Evolutionary conservation across 129 eudicot genomes (phyloP).

Genomic region (Silybum marianum): DNA sequence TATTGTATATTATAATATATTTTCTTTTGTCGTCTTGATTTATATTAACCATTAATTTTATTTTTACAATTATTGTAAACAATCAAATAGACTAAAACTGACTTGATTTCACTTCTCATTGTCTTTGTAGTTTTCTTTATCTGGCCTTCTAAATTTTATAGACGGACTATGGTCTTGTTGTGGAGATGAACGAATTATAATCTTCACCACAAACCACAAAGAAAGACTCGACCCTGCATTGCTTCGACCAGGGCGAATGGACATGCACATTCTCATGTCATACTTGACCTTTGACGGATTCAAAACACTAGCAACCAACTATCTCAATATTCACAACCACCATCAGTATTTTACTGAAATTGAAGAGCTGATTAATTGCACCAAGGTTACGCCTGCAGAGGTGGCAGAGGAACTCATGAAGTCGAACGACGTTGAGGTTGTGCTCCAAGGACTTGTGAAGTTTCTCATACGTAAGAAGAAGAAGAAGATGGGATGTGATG

Average conservation of each 20-base stretch:
- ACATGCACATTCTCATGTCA: constrained; percentile 80
- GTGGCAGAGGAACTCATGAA: constrained; percentile 76
- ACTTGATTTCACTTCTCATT: not conserved
- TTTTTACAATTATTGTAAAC: too few species aligned
- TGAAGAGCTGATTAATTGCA: constrained; percentile 40
- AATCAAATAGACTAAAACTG: not conserved
- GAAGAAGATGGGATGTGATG: constrained; percentile 40
- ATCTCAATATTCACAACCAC: constrained; percentile 40
- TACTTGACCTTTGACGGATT: constrained; percentile 58
- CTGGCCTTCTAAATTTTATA: constrained; percentile 70
- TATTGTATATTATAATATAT: too few species aligned
- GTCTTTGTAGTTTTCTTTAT: constrained; percentile 46
- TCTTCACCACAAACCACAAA: constrained; percentile 73
- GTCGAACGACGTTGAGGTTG: constrained; percentile 46
- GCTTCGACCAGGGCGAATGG: constrained; percentile 85
- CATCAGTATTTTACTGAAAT: constrained; percentile 44
- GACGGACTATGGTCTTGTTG: constrained; percentile 86
- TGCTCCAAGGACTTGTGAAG: constrained; percentile 42
- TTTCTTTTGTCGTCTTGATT: too few species aligned
- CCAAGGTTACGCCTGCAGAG: constrained; percentile 66
- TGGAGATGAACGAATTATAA: constrained; percentile 72
- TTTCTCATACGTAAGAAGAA: constrained; percentile 45
- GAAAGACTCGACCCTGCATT: constrained; percentile 76
- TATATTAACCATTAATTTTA: not conserved
- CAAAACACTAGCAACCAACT: constrained; percentile 53